These are phyloP conservation scores for Adansonia madagascariensis DNA, from an alignment of 441 rosid genomes.

Conservation along the genomic window DNA sequence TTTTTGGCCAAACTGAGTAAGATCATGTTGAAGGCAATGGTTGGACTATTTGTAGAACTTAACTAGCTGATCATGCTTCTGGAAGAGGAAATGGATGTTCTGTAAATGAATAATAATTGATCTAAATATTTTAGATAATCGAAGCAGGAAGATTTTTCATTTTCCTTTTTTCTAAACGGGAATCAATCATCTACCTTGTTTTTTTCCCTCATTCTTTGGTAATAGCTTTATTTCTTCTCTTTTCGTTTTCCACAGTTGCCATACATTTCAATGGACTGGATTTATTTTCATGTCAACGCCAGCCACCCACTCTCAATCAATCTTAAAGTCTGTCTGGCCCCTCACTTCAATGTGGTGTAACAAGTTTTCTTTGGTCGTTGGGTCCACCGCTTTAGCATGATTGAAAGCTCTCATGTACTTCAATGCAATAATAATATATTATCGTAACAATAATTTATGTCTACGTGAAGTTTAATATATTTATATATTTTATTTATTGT, in stretches of 20 bases:
- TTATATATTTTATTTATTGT: no score
- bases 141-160: neutral
- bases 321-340: neutral
- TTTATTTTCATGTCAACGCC: constrained; percentile 22
- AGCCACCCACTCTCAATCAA: constrained; percentile 31
- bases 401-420: neutral
- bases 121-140: neutral
- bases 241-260: neutral
- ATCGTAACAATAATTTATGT: no score
- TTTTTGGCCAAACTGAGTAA: neutral
- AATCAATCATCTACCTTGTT: neutral
- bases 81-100: neutral
- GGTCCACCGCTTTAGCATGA: constrained; percentile 20
- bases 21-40: neutral
- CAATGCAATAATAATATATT: neutral
- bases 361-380: constrained; percentile 16
- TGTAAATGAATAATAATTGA: neutral
- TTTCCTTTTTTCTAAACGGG: neutral
- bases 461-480: no score
- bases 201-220: neutral
- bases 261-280: neutral
- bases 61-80: neutral
- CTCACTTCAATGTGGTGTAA: constrained; percentile 27
- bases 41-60: neutral
- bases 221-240: neutral